Base-by-base conservation (phyloP, 1,139 yeast genomes). In the Geotrichum phurueaensis region DNA sequence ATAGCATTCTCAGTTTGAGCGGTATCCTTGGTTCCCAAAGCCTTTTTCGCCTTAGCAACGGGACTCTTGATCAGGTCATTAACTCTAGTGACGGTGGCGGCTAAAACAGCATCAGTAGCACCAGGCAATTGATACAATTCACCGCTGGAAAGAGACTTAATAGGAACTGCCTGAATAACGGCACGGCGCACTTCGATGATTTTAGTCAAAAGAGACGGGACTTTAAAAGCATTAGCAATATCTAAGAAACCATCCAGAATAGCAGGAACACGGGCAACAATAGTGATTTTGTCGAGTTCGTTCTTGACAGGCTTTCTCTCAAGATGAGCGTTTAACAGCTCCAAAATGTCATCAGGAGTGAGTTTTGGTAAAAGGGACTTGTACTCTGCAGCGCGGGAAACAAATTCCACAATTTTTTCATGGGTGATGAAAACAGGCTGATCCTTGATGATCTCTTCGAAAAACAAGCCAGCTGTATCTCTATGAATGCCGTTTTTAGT, bases 401-500 rank as follows among this genome's bases (percentile, higher is more conserved):
- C 69, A 81, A 87, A 82, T 54, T 82, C 79, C 63, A 91, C 75
- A 51, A 94, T 76, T 20, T 79, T 73, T 57, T 81, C 83, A 55
- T 80, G 75, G 2, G 84, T 81, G 43, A 89, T 82, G 56, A 86
- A 79, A 53, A 87, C 81, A 64, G 85, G 84, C 61, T 91, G 85
- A 22, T 96, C 96, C 73, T 87, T 89, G 72, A 85, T 85, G 61
- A 75, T 67, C 48, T 68, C 67, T 66, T 75, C 78, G 51, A 75
- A 71, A 69, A 88, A 89, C 57, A 78, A 71, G 6, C 89, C 84
- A 9, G 99, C 97, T 25, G 98, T 88, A 36, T 84, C 83, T 56
- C 88, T 85, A 67, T 89, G 90, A 65, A 95, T 79, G 1, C 97
- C 97, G 69, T 84, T 85, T 67, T 86, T 88, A 50, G 97, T 95